Base-by-base conservation (phyloP, 148 eudicot species). In the Spergularia marina region DNA sequence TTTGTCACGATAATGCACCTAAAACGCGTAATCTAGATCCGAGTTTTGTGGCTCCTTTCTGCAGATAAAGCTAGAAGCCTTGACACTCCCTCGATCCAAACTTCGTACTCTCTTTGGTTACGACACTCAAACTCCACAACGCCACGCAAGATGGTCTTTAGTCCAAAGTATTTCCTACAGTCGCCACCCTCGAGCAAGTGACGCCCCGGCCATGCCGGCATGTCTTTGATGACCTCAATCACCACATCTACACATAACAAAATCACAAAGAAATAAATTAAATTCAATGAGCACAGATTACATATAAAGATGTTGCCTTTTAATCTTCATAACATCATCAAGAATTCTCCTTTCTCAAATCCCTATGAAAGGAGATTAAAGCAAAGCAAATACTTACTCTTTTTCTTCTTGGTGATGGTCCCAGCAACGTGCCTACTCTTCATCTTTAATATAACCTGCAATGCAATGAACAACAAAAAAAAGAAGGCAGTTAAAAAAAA, bases 321-420 rank as follows among this genome's bases (percentile, higher is more conserved):
- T 65, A 83, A 82, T 77, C 79, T 77, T 81, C 82, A 78, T 68
- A 68, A 78, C 73, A 79, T 82, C 78, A 82, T 58, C 81, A 76
- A 61, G 78, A 65, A 67, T 20, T n/a, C 44, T 3, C 25, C 90
- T 89, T 94, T 89, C 91, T 67, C 96, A 74, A 79, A 91, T 88
- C 97, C 98, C 98, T 34, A 94, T 80, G 82, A 60, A 77, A 83
- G 36, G 36, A 30, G 36, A 30, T 30, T 30, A 78, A 78, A 83
- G 68, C 36, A 63, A 71, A 67, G 36, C 36, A 30, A 30, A 30
- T 30, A 79, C 95, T 82, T 81, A 91, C 98, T 95, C 94, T 92
- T 95, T 90, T 95, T 95, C 97, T 95, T 95, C 95, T 95, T 92
- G 2, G 98, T 95, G 78, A 95, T 83, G 87, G 98, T 95, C 96